Base-by-base conservation (phyloP, 345 rosid species). In the Aethionema arabicum region DNA sequence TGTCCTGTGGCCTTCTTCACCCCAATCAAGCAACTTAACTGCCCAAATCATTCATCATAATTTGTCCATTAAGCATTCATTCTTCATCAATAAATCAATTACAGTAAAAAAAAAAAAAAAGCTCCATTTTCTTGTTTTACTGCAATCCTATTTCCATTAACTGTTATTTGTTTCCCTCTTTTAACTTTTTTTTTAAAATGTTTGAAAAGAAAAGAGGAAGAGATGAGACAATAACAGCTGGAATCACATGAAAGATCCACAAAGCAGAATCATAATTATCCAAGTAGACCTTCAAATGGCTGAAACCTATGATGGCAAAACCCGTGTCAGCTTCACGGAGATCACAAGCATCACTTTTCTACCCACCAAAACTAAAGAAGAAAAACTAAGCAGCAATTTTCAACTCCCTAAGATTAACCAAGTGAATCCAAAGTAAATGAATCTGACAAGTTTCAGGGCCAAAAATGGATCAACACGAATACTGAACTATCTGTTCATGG, bases 21-120 rank as follows among this genome's bases (percentile, higher is more conserved):
- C 99, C 99, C 99, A 93, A 80, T 93, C 99, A 65, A 93, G 97
- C 64, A 93, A 76, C 83, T 93, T 93, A 63, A 90, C 99, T 93
- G 72, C 15, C 65, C 63, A 48, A 67, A 37, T 57, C 57, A 74
- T 48, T 48, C 46, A 56, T 35, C 52, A 65, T 36, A 32, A 41
- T 55, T 15, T 12, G 52, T 49, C 5, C 8, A 35, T 52, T 56
- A 11, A 33, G 33, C 57, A 35, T 16, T 9, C 8, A 35, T 52
- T 56, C 27, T 53, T 53, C 57, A 35, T 15, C 5, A 3, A 14
- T 35, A 60, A 44, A 56, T 7, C 40, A 64, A 29, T 29, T 13
- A 67, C n/a, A 58, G 68, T 50, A 37, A 63, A 40, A n/a, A n/a
- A n/a, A n/a, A n/a, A n/a, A n/a, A 61, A 32, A 32, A 55, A 52